Evolutionary conservation across 108 stramenopile species (phyloP), one percentile per base, ranked within the genome.

Genomic region (Skeletonema grethae): DNA sequence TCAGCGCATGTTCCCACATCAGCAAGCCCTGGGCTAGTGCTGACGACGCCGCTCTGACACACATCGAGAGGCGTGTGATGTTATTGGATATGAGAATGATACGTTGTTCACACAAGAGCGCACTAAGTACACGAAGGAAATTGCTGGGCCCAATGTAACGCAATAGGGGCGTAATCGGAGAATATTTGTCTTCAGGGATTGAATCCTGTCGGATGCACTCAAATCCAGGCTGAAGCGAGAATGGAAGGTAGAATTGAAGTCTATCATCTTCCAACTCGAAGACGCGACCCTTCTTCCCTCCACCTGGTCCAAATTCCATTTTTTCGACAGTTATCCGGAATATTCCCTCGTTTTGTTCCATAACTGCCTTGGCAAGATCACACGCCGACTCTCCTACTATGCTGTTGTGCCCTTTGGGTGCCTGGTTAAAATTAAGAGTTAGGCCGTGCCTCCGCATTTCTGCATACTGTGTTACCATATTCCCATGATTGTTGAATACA

Each of bases 1-100:
- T 88, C 63, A 85, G 72, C 16, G 91, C 66, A 63, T 95, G 94
- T 57, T 89, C 86, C 94, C 94, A 95, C 55, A 78, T 69, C 20
- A 95, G 73, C 59, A 92, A 59, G 2, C 94, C 94, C 61, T 91
- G 90, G 10, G 90, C 82, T 18, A 95, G 34, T 45, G 87, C 73
- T 20, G 89, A 81, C 6, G 88, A 63, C 15, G 89, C 90, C 5
- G 91, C 87, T 32, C 85, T 67, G 4, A 86, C 86, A 67, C 94
- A 95, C 28, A 79, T 70, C 5, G 86, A 82, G 18, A 95, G 70
- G 7, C 94, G 88, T 8, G 94, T 87, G 11, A 85, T 77, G 64
- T 82, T 86, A 35, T 60, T 58, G 22, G 91, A 93, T 16, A 89
- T 70, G 41, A 95, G 45, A 2, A 95, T 48, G 29, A 95, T 82